phyloP scores from a whole-genome alignment of 306 rosid genomes.

The Medicago lupulina region DNA sequence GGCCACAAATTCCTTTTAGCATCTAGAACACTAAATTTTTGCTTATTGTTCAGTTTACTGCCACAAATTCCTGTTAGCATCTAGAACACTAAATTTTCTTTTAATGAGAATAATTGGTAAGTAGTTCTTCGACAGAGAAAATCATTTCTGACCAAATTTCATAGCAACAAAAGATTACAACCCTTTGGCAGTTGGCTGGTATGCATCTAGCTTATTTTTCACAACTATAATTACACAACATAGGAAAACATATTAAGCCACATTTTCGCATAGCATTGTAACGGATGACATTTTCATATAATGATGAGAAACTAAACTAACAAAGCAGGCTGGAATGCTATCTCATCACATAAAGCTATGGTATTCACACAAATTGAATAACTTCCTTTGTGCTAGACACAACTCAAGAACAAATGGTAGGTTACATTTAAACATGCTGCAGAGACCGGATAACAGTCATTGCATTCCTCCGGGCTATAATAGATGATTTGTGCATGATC shows the following conservation, averaged over 20 bases:
- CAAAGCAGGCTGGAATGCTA: background rate
- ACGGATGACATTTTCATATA: constrained; percentile 18
- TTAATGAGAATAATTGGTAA: background rate
- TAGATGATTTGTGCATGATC: background rate
- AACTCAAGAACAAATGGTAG: background rate
- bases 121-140: background rate
- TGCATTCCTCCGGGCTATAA: constrained; percentile 2
- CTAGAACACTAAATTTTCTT: background rate
- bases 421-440: constrained; percentile 5
- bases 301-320: background rate
- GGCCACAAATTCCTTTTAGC: too few species aligned
- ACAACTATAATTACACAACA: background rate
- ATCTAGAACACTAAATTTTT: too few species aligned
- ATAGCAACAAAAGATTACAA: background rate
- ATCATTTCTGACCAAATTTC: background rate
- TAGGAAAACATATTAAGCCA: constrained; percentile 19
- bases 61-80: background rate
- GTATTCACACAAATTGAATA: constrained; percentile 10
- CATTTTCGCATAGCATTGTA: constrained; percentile 8
- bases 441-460: constrained; percentile 1
- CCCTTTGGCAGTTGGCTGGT: background rate
- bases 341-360: background rate
- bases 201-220: background rate
- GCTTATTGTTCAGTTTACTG: background rate
- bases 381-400: constrained; percentile 23